phyloP scores from a whole-genome alignment of 352 stramenopile genomes.

The Pythium dissotocum region DNA sequence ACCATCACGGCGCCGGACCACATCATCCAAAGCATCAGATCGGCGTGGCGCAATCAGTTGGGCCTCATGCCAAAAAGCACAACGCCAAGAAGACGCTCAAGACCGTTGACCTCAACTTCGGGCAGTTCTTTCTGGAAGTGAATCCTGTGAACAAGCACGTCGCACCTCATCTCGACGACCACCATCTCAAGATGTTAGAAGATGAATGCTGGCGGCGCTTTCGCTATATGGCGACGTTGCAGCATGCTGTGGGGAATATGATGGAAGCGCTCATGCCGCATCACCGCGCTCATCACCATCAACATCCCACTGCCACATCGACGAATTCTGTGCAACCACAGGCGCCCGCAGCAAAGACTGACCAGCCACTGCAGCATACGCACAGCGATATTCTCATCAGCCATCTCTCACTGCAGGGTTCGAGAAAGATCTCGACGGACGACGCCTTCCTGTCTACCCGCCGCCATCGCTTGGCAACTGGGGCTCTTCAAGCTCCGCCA shows the following conservation, averaged over 20 bases:
- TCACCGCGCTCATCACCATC: conserved; percentile 1
- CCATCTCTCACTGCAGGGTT: neutral
- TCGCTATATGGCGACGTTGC: conserved; percentile 38
- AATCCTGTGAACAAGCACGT: conserved; percentile 65
- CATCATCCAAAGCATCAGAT: conserved; percentile 1
- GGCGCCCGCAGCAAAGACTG: neutral
- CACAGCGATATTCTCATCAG: neutral
- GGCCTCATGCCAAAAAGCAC: neutral
- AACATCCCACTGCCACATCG: neutral
- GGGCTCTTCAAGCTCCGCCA: neutral
- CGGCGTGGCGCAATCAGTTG: neutral
- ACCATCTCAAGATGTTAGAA: conserved; percentile 42
- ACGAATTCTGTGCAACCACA: neutral
- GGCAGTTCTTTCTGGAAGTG: conserved; percentile 54
- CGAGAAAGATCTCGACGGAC: neutral
- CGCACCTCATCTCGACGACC: conserved; percentile 38
- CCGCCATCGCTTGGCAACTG: neutral
- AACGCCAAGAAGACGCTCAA: conserved; percentile 25
- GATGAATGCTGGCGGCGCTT: conserved; percentile 56
- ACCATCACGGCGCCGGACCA: neutral
- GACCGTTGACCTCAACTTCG: conserved; percentile 30
- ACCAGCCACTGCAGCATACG: neutral
- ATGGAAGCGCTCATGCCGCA: conserved; percentile 37
- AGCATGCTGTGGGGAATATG: conserved; percentile 32
- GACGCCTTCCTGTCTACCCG: neutral